Percentiles rank a stretch among this genome's conserved stretches.
Evolutionary conservation across 371 early-diverging fungal genomes (phyloP).

Genomic region (Quaeritorhiza haematococci): DNA sequence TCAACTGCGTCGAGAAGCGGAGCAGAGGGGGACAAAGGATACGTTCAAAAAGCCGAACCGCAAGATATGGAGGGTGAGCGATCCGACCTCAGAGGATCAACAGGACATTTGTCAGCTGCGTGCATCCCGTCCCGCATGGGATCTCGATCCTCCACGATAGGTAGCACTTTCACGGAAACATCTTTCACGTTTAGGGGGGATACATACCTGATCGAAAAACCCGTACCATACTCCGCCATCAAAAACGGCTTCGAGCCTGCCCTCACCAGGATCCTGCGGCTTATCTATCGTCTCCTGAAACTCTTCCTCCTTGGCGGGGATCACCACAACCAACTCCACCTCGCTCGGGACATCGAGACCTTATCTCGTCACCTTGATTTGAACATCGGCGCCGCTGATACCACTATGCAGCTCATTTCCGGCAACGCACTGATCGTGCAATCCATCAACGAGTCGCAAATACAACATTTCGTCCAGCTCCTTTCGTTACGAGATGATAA

Average conservation of each 20-base stretch:
- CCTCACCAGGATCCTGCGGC: constrained; percentile 5
- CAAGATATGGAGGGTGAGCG: too few species aligned
- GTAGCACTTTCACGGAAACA: too few species aligned
- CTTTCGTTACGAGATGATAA: constrained; percentile 18
- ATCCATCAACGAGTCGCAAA: constrained; percentile 18
- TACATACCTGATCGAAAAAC: too few species aligned
- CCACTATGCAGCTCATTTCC: constrained; percentile 30
- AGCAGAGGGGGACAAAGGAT: too few species aligned
- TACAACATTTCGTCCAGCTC: constrained; percentile 22
- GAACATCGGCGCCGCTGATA: constrained; percentile 31
- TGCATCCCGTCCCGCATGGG: too few species aligned
- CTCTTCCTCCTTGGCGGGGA: constrained; percentile 31
- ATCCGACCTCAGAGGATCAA: too few species aligned
- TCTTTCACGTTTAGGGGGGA: too few species aligned
- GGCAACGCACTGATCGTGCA: constrained; percentile 22
- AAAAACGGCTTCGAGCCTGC: constrained; percentile 9
- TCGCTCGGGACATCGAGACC: constrained; percentile 22
- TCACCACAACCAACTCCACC: constrained; percentile 28
- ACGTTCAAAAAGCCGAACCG: too few species aligned
- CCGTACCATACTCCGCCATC: constrained; percentile 4
- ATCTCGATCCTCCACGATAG: too few species aligned
- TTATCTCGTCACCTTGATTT: constrained; percentile 23
- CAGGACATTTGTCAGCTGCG: too few species aligned
- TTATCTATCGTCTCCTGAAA: constrained; percentile 23
- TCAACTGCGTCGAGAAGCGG: too few species aligned